phyloP scores from a whole-genome alignment of 768 basidiomycete genomes.

The Leccinum imitatum region DNA sequence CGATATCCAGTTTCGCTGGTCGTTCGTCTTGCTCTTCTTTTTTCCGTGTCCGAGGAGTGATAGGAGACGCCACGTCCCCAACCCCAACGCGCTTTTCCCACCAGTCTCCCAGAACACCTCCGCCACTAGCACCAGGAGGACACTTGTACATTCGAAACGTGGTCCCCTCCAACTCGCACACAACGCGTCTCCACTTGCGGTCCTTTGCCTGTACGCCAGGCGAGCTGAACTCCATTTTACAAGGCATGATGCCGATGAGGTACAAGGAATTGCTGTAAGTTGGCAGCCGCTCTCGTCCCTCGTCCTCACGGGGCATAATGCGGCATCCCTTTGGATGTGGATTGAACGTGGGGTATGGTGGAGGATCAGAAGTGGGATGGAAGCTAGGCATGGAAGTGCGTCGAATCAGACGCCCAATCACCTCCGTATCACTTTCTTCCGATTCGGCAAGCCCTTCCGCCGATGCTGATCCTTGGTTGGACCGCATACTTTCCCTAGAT shows the following conservation, averaged over 20 bases:
- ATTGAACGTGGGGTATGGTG: constrained; percentile 61
- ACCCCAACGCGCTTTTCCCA: constrained; percentile 78
- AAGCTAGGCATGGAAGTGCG: constrained; percentile 75
- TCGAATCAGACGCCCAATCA: constrained; percentile 45
- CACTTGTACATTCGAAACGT: constrained; percentile 73
- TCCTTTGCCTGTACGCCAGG: constrained; percentile 89
- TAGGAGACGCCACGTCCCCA: constrained; percentile 49
- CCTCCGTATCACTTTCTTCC: constrained; percentile 24
- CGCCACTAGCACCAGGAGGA: constrained; percentile 41
- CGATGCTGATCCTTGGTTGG: constrained; percentile 12
- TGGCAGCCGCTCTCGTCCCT: constrained; percentile 80
- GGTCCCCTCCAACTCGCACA: constrained; percentile 94
- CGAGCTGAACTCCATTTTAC: constrained; percentile 89
- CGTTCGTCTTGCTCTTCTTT: constrained; percentile 29
- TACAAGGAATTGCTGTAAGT: constrained; percentile 79
- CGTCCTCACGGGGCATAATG: constrained; percentile 63
- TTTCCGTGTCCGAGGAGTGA: constrained; percentile 27
- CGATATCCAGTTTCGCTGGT: constrained; percentile 24
- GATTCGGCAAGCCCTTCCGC: constrained; percentile 15
- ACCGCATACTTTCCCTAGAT: constrained; percentile 13
- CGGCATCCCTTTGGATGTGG: constrained; percentile 26
- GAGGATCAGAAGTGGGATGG: constrained; percentile 55
- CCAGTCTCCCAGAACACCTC: constrained; percentile 64
- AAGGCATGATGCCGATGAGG: constrained; percentile 76
- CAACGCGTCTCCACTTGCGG: constrained; percentile 85